Percentiles rank a stretch among this genome's conserved stretches.
Conservation (phyloP, 148 eudicot genomes). For the Bassia scoparia region DNA sequence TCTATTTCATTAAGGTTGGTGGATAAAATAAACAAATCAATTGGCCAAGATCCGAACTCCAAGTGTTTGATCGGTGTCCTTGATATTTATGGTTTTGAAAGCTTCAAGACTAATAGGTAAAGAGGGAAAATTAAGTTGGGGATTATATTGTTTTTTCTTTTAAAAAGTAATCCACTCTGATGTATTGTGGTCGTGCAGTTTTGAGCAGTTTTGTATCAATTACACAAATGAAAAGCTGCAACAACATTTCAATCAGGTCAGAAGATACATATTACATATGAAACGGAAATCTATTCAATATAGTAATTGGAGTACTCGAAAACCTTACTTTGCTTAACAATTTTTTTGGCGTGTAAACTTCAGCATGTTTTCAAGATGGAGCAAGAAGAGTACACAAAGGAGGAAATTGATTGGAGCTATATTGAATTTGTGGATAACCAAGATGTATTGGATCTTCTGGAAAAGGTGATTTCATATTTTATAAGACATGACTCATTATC, state of each 20-base stretch:
- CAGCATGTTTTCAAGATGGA: conserved; percentile 99
- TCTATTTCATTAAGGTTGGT: conserved; percentile 67
- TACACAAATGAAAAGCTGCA: conserved; percentile 97
- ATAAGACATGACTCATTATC: not conserved
- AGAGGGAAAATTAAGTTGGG: conserved; percentile 3
- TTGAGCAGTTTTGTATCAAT: conserved; percentile 98
- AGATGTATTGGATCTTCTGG: conserved; percentile 96
- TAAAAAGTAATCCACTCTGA: conserved; percentile 7
- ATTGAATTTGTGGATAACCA: conserved; percentile 96
- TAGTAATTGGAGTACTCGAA: conserved; percentile 10
- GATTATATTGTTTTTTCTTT: not conserved
- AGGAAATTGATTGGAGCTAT: conserved; percentile 94
- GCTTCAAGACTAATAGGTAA: conserved; percentile 92
- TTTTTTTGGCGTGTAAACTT: conserved; percentile 29
- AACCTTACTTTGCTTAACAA: conserved; percentile 5
- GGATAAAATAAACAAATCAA: conserved; percentile 78
- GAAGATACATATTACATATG: conserved; percentile 3
- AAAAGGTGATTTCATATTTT: conserved; percentile 57
- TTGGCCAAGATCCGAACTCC: conserved; percentile 93
- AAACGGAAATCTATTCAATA: not conserved
- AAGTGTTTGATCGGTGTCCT: conserved; percentile 90
- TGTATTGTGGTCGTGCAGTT: conserved; percentile 49
- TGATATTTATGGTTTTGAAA: conserved; percentile 98
- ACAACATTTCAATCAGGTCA: conserved; percentile 97
- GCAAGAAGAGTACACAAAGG: conserved; percentile 92